Base-by-base conservation (phyloP, 139 green algal genomes). In the Zygnema circumcarinatum region DNA sequence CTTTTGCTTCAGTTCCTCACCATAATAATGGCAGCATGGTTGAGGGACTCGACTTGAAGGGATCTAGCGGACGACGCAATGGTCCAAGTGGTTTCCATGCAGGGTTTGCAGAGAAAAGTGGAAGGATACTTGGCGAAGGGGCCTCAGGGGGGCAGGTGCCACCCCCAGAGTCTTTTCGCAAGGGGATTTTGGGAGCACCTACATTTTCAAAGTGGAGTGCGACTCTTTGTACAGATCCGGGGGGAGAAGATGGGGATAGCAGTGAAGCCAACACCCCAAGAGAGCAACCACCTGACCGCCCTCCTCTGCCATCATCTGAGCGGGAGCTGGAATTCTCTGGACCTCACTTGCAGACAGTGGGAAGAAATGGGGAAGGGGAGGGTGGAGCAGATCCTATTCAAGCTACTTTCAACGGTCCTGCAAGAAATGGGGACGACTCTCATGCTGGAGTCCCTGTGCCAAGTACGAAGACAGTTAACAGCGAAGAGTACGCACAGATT, bases 351-450 rank as follows among this genome's bases (percentile, higher is more conserved):
- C 75, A 22, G 21, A n/a, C 72, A 67, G 33, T 35, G 38, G 29
- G 29, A 81, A 31, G 32, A 53, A 67, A 73, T 81, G 78, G 40
- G 1, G 39, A 41, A 31, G 22, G 33, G 25, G 25, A 79, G 40
- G 31, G 78, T 76, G 53, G 54, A 33, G 47, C 40, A 69, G 31
- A 86, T n/a, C 62, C 62, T 86, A 54, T 67, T 69, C 35, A 38
- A 2, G 52, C 33, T 29, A 40, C 42, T n/a, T 38, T 35, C 75
- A n/a, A n/a, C n/a, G 31, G 16, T 7, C 38, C 62, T n/a, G 47
- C 54, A 40, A 40, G 33, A 38, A 86, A 52, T 40, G 31, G 33
- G 29, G 31, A 22, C 3, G 25, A 86, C 38, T 62, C 38, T 38
- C 47, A 84, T 56, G 38, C 25, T 0, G 47, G 80, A 7, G 36